A percentile compares a stretch with the other conserved stretches of the same genome.
Evolutionary conservation across 2,329 filamentous ascomycete species (phyloP).

Genomic region (Colletotrichum abscissum): DNA sequence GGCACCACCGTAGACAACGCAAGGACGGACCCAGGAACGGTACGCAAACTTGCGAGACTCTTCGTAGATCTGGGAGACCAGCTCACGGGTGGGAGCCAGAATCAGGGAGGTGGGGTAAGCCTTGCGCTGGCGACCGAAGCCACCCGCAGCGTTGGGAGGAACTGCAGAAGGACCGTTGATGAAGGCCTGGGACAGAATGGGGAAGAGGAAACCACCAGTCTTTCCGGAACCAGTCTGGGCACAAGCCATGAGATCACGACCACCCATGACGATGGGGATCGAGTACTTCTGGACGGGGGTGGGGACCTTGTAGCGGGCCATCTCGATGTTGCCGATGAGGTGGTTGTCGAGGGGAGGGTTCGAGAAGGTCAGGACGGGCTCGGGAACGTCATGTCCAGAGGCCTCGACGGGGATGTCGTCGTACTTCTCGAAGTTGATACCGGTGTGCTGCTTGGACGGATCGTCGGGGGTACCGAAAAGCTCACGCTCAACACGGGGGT

Average conservation of each 20-base stretch:
- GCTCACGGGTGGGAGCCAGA: constrained; percentile 94
- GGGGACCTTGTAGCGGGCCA: constrained; percentile 94
- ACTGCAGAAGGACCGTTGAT: constrained; percentile 82
- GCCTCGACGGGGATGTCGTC: constrained; percentile 99
- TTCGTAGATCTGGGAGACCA: constrained; percentile 98
- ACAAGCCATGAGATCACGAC: constrained; percentile 99
- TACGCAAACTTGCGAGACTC: constrained; percentile 98
- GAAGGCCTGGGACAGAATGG: constrained; percentile 98
- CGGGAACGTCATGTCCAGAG: constrained; percentile 91
- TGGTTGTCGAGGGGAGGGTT: constrained; percentile 97
- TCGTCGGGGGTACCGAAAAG: constrained; percentile 93
- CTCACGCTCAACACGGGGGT: constrained; percentile 92
- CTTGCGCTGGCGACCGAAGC: constrained; percentile 94
- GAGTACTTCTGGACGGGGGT: constrained; percentile 99
- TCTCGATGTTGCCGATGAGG: constrained; percentile 89
- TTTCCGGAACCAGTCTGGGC: constrained; percentile 99
- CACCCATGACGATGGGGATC: constrained; percentile 97
- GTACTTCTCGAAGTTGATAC: constrained; percentile 99
- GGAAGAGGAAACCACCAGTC: constrained; percentile 99
- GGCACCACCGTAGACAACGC: constrained; percentile 98
- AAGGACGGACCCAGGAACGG: constrained; percentile 98
- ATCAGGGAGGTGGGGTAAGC: constrained; percentile 97
- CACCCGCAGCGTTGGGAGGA: constrained; percentile 72
- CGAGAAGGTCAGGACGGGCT: constrained; percentile 89
- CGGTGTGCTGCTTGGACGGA: constrained; percentile 93